Evolutionary conservation across 257 asterid genomes (phyloP).

Genomic region (Henckelia pumila): DNA sequence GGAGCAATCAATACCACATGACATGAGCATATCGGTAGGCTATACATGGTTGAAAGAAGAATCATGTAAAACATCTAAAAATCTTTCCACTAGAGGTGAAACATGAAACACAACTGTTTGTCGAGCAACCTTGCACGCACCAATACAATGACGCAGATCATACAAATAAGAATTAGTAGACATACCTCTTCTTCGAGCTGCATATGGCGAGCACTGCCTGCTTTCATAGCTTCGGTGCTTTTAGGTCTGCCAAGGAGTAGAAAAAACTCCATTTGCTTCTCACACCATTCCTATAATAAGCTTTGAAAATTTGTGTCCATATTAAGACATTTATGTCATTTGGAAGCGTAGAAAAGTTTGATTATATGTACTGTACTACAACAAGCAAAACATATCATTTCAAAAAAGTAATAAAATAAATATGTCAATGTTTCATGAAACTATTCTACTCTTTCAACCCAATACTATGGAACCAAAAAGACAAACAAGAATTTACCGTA

Average conservation of each 20-base stretch:
- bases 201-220: slow-evolving; percentile 75
- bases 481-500: slow-evolving; percentile 46
- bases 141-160: too few species aligned
- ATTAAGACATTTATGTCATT: neutral
- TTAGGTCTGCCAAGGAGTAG: slow-evolving; percentile 54
- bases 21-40: too few species aligned
- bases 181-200: slow-evolving; percentile 84
- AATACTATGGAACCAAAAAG: too few species aligned
- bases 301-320: neutral
- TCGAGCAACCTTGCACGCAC: neutral
- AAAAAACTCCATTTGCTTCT: slow-evolving; percentile 69
- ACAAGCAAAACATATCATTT: too few species aligned
- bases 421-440: too few species aligned
- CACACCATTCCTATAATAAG: slow-evolving; percentile 85
- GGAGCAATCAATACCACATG: neutral
- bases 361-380: too few species aligned
- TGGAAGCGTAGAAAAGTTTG: neutral
- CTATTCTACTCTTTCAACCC: too few species aligned
- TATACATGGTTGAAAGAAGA: neutral
- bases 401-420: too few species aligned
- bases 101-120: neutral
- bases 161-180: neutral
- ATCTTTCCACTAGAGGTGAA: neutral
- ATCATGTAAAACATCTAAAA: neutral
- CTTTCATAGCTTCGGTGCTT: slow-evolving; percentile 74